Conservation (phyloP, 345 rosid species). For the Brassica cretica region DNA sequence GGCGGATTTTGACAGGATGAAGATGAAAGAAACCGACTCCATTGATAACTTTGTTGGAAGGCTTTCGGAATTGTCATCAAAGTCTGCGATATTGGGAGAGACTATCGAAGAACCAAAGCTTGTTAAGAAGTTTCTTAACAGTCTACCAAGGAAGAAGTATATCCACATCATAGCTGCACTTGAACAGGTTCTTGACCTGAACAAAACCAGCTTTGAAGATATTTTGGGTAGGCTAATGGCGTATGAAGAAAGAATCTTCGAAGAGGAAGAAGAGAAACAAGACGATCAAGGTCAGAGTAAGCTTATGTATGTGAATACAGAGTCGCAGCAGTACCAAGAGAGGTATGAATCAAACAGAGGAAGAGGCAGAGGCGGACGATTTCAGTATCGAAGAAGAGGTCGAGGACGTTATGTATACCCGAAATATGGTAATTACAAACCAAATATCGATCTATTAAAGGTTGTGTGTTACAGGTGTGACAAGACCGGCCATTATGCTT, state of each 20-base stretch:
- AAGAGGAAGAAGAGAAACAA: not conserved
- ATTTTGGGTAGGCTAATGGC: not conserved
- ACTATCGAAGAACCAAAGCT: not conserved
- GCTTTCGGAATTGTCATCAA: not conserved
- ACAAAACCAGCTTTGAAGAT: not conserved
- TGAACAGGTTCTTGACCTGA: not conserved
- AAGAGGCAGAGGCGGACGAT: not conserved
- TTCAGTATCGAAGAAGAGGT: not conserved
- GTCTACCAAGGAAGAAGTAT: not conserved
- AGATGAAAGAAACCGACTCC: not conserved
- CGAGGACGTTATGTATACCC: not conserved
- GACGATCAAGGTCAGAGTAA: not conserved
- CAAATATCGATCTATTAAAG: not conserved
- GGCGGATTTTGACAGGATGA: not conserved
- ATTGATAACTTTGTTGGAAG: not conserved
- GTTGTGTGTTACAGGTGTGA: not conserved
- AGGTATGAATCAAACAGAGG: too few species aligned
- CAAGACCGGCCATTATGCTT: not conserved
- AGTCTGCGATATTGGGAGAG: not conserved
- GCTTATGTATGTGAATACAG: not conserved
- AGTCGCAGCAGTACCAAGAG: not conserved
- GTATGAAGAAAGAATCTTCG: not conserved
- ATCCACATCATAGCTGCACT: not conserved
- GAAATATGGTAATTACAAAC: too few species aligned
- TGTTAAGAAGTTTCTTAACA: not conserved